Percentiles rank a stretch among this genome's conserved stretches.
Evolutionary conservation across 768 basidiomycete genomes (phyloP).

Genomic region (Xanthoconium stramineum): DNA sequence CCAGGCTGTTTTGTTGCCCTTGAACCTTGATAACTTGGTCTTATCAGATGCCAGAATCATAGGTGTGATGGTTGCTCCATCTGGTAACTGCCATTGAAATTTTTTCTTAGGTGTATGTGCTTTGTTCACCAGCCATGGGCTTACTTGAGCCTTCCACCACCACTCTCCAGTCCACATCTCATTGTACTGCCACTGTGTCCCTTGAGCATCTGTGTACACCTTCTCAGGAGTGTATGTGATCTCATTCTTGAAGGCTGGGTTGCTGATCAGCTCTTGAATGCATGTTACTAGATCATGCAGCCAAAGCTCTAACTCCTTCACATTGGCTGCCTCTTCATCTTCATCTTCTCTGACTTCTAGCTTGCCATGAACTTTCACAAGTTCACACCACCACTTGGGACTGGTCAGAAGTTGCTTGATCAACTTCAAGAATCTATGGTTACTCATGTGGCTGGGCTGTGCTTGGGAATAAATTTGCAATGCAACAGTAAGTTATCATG

Average conservation of each 20-base stretch:
- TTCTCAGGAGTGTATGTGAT: neutral
- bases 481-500: neutral
- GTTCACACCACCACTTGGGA: neutral
- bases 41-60: neutral
- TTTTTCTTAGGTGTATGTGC: too few species aligned
- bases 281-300: neutral
- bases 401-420: neutral
- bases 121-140: neutral
- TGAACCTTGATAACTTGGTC: neutral
- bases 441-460: neutral
- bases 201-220: neutral
- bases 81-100: too few species aligned
- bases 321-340: neutral
- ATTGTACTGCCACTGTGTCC: neutral
- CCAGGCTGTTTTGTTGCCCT: neutral
- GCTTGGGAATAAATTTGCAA: neutral
- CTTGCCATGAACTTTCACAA: neutral
- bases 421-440: neutral
- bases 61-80: neutral
- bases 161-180: neutral
- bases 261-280: neutral
- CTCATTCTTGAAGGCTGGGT: neutral
- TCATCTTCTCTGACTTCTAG: neutral
- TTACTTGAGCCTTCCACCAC: neutral
- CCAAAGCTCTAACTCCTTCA: neutral